Conservation (phyloP, 208 protist species). For the Novymonas esmeraldas region DNA sequence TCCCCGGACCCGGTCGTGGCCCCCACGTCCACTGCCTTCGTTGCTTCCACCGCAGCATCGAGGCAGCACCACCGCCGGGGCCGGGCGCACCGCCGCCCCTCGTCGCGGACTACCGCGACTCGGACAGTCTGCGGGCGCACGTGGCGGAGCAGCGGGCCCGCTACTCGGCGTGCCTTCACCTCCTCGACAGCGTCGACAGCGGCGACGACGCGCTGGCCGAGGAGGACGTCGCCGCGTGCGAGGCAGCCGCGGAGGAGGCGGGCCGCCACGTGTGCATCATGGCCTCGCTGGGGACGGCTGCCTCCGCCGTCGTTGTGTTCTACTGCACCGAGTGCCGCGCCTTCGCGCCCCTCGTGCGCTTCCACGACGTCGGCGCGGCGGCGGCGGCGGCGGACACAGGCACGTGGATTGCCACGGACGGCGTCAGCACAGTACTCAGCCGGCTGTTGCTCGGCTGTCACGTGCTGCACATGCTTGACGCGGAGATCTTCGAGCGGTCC, state of each 20-base stretch:
- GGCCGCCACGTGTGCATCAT: conserved; percentile 63
- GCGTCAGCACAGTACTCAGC: conserved; percentile 22
- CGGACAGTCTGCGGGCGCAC: conserved; percentile 24
- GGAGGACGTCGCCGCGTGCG: conserved; percentile 31
- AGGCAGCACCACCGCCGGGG: conserved; percentile 5
- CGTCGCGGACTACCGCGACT: conserved; percentile 33
- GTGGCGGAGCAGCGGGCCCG: conserved; percentile 19
- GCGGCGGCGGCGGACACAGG: not conserved
- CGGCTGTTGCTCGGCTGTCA: conserved; percentile 30
- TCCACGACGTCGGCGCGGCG: conserved; percentile 5
- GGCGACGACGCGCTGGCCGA: conserved; percentile 28
- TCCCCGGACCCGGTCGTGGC: conserved; percentile 17
- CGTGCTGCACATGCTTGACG: conserved; percentile 28
- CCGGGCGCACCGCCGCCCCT: conserved; percentile 33
- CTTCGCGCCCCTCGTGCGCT: conserved; percentile 51
- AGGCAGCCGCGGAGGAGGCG: conserved; percentile 46
- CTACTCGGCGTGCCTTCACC: conserved; percentile 21
- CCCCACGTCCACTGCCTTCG: conserved; percentile 58
- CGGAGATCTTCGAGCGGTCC: not conserved
- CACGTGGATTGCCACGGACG: conserved; percentile 23
- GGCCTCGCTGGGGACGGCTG: conserved; percentile 43
- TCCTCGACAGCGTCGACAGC: conserved; percentile 39
- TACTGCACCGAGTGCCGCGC: conserved; percentile 67
- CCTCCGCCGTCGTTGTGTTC: conserved; percentile 43
- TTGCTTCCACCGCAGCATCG: conserved; percentile 37